A percentile compares a stretch with the other conserved stretches of the same genome.
These are phyloP conservation scores for Hanseniaspora taiwanica DNA, from an alignment of 805 yeast genomes.

Conservation along the genomic window DNA sequence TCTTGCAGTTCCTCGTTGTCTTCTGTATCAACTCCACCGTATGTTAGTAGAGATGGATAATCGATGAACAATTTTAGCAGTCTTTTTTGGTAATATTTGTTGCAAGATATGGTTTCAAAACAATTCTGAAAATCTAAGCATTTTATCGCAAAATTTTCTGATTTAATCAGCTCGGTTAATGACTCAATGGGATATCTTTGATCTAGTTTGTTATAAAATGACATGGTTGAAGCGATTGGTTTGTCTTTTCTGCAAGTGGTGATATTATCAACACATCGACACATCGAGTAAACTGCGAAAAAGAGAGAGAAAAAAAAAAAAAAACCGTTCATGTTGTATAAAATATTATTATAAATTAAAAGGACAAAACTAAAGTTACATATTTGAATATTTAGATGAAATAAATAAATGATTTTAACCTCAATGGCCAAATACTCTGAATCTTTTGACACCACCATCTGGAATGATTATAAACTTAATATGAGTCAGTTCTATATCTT, in stretches of 20 bases:
- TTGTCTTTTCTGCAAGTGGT: not conserved
- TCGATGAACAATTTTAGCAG: not conserved
- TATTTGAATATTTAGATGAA: too few species aligned
- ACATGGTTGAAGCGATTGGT: not conserved
- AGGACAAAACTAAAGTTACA: too few species aligned
- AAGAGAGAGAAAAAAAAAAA: too few species aligned
- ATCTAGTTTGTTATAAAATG: not conserved
- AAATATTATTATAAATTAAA: too few species aligned
- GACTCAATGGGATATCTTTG: not conserved
- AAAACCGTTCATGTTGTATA: too few species aligned
- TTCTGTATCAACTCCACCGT: constrained; percentile 5
- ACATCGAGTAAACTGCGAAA: too few species aligned
- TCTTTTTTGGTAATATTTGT: not conserved
- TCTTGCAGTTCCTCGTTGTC: constrained; percentile 13
- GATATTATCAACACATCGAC: too few species aligned
- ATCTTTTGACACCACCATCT: constrained; percentile 92
- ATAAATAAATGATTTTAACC: not conserved
- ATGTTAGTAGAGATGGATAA: not conserved
- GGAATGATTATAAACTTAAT: constrained; percentile 78
- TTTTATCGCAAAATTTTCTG: not conserved
- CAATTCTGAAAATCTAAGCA: not conserved
- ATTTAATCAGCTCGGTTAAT: not conserved
- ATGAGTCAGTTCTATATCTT: constrained; percentile 40
- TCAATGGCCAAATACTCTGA: constrained; percentile 59
- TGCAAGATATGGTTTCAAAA: not conserved